phyloP scores from a whole-genome alignment of 768 basidiomycete genomes.

The Boletus coccyginus region DNA sequence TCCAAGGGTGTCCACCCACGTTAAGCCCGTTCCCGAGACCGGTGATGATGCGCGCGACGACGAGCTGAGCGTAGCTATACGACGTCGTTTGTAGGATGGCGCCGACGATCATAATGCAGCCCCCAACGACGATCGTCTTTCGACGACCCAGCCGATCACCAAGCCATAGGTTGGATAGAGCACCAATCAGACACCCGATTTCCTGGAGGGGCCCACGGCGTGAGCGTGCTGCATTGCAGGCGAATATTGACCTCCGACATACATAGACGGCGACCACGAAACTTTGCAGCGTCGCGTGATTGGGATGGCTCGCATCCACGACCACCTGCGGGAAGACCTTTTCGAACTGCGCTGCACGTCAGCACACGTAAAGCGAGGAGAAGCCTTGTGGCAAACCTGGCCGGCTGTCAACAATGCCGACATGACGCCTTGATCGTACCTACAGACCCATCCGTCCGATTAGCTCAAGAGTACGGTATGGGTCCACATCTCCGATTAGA shows the following conservation, averaged over 20 bases:
- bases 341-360: constrained; percentile 44
- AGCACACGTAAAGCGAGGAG: neutral
- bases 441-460: constrained; percentile 14
- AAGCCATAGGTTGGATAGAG: constrained; percentile 59
- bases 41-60: constrained; percentile 58
- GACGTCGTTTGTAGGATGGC: constrained; percentile 59
- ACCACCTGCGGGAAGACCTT: constrained; percentile 55
- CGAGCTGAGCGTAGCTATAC: constrained; percentile 56
- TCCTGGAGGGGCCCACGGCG: constrained; percentile 37
- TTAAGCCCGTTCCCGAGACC: constrained; percentile 68
- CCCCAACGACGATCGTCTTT: constrained; percentile 55
- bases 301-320: constrained; percentile 35
- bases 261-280: constrained; percentile 61
- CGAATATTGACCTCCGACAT: constrained; percentile 7
- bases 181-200: constrained; percentile 63
- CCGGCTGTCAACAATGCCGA: constrained; percentile 58
- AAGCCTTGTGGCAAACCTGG: constrained; percentile 34
- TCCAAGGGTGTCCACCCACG: constrained; percentile 27
- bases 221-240: neutral
- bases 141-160: constrained; percentile 60
- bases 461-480: neutral
- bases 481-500: neutral
- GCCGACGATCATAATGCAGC: constrained; percentile 58
- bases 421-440: constrained; percentile 73
- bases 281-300: constrained; percentile 55